Evolutionary conservation across 768 basidiomycete genomes (phyloP), one percentile per base, ranked within the genome.

Genomic region (Auricularia auricula-judae): DNA sequence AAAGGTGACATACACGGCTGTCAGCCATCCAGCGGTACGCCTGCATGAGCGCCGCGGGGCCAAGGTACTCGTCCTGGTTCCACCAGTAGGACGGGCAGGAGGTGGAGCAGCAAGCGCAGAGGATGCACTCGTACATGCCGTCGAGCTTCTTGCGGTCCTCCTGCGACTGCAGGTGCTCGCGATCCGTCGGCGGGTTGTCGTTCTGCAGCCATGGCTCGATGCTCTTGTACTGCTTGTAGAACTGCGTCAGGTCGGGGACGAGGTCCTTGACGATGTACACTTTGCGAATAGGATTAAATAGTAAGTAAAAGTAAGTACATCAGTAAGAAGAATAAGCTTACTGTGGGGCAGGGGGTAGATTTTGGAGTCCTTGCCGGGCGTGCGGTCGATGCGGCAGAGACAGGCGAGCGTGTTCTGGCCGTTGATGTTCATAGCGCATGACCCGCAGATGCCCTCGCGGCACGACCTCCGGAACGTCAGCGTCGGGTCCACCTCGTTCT

Each of bases 181-280:
- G 77, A 68, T 81, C 90, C 8, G 29, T 29, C 2, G 94, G 94
- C 0, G 88, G 88, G 75, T 90, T 92, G 75, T 93, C 89, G 76
- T 93, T 94, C 81, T 96, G 88, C 43, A 98, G 83, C 81, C 87
- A 98, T 3, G 96, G 96, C 75, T 99, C 87, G 76, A 99, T 96
- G 18, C 94, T 95, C 79, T 98, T 98, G 89, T 99, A 98, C 75
- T 99, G 97, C 76, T 98, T 98, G 86, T 94, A 95, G 84, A 95
- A 95, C 68, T 85, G 85, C 10, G 89, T 91, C 69, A 91, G 79
- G 79, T 92, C 89, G 21, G 91, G 92, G 2, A 99, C 95, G 71
- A 99, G 87, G 78, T 99, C 97, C 81, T 98, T 98, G 76, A 98
- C 93, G 72, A 98, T 84, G 78, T 96, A 97, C 95, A 97, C 95